Evolutionary conservation across 2,329 filamentous ascomycete species (phyloP).

Genomic region (Colletotrichum salicis): DNA sequence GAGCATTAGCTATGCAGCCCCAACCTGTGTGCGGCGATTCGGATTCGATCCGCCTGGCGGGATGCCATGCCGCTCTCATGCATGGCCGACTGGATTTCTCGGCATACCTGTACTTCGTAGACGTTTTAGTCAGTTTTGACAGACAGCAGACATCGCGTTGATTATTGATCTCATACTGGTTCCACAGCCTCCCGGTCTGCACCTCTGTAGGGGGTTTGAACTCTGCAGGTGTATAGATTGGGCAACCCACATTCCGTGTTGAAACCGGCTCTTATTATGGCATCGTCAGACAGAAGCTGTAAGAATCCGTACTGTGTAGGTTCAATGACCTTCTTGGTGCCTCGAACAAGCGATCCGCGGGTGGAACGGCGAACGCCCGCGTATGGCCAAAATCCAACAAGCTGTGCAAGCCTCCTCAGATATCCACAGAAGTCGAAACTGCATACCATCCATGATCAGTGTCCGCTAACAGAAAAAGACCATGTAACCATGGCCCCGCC

Average conservation of each 20-base stretch:
- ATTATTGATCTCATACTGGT: not conserved
- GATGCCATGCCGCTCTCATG: slow-evolving; percentile 10
- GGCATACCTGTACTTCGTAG: not conserved
- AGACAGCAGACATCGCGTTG: not conserved
- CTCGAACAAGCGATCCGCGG: not conserved
- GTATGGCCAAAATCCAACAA: not conserved
- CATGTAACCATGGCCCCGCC: slow-evolving; percentile 17
- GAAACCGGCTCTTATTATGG: not conserved
- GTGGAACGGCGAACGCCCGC: not conserved
- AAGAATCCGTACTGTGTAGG: not conserved
- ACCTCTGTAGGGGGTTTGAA: not conserved
- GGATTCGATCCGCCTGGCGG: slow-evolving; percentile 24
- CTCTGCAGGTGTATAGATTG: not conserved
- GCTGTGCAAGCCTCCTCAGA: not conserved
- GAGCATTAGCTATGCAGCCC: not conserved
- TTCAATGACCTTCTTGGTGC: not conserved
- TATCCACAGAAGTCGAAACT: not conserved
- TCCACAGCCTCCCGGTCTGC: not conserved
- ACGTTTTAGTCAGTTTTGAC: not conserved
- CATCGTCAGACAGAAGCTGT: not conserved
- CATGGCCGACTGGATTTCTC: not conserved
- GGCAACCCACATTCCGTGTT: not conserved
- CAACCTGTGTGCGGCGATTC: slow-evolving; percentile 5
- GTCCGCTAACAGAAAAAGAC: not conserved
- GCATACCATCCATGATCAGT: not conserved